A percentile compares a stretch with the other conserved stretches of the same genome.
phyloP scores from a whole-genome alignment of 1,284 basidiomycete genomes.

The Boletus semigastroideus region DNA sequence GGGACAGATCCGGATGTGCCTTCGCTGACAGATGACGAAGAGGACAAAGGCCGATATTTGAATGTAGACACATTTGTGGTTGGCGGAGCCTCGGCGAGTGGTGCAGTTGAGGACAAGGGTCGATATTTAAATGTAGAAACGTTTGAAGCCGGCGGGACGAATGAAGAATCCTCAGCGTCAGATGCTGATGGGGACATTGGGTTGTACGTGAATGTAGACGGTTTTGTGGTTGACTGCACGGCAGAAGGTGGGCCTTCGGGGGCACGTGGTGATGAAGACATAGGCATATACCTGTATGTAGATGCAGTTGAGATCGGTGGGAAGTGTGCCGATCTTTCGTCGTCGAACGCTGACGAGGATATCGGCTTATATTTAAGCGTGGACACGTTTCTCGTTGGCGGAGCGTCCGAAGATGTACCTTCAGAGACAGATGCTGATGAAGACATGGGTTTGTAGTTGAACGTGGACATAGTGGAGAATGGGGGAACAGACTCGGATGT shows the following conservation, averaged over 20 bases:
- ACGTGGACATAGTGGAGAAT: not conserved
- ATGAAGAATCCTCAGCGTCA: no score
- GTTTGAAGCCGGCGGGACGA: no score
- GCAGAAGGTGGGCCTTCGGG: not conserved
- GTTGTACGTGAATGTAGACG: not conserved
- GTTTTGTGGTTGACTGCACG: not conserved
- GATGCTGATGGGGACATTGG: not conserved
- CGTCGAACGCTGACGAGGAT: not conserved
- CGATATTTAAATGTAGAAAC: no score
- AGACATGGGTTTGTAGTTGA: not conserved
- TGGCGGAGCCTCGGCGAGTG: not conserved
- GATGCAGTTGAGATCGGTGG: not conserved
- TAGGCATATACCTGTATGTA: not conserved
- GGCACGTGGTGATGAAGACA: not conserved
- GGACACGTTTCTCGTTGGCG: not conserved
- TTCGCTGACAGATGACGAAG: not conserved
- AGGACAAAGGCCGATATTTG: not conserved
- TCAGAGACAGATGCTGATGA: not conserved
- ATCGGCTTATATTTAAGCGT: not conserved
- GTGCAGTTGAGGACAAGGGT: no score
- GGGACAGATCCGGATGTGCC: not conserved
- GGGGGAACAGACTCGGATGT: not conserved
- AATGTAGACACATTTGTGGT: not conserved
- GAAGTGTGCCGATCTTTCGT: no score
- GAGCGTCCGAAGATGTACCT: not conserved